Conservation (phyloP, 2,329 filamentous ascomycete genomes). For the Botrytis porri region DNA sequence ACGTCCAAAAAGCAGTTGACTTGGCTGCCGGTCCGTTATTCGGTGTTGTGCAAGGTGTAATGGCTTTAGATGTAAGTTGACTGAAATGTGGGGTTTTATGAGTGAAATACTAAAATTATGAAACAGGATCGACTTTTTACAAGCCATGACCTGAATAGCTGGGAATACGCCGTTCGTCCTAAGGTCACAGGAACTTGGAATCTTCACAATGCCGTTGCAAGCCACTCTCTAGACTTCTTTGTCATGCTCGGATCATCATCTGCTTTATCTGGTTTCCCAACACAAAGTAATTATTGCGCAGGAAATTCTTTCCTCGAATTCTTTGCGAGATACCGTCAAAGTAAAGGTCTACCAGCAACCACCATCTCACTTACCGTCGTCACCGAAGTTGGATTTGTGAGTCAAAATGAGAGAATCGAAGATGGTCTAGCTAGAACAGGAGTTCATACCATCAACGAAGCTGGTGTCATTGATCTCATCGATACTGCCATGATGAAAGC, state of each 20-base stretch:
- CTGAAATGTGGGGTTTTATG: background rate
- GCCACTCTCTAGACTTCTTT: conserved; percentile 40
- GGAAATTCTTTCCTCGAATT: conserved; percentile 41
- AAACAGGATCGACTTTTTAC: conserved; percentile 12
- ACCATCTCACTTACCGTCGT: conserved; percentile 39
- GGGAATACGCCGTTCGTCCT: conserved; percentile 31
- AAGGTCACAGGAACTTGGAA: conserved; percentile 36
- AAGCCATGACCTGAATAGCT: background rate
- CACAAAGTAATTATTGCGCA: conserved; percentile 42
- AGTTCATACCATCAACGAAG: conserved; percentile 24
- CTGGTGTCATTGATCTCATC: conserved; percentile 25
- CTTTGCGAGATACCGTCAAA: conserved; percentile 34
- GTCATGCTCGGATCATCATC: conserved; percentile 36
- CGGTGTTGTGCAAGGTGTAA: conserved; percentile 17
- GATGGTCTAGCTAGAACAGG: conserved; percentile 19
- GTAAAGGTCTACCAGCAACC: conserved; percentile 31
- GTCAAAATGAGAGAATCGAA: conserved; percentile 33
- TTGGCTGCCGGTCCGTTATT: conserved; percentile 37
- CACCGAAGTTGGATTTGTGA: conserved; percentile 38
- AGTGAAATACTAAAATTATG: background rate
- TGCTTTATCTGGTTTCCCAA: conserved; percentile 36
- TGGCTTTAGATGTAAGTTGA: conserved; percentile 21
- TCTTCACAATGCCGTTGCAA: conserved; percentile 22
- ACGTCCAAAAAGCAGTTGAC: conserved; percentile 13
- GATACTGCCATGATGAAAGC: conserved; percentile 25